Percentiles rank a stretch among this genome's conserved stretches.
phyloP scores from a whole-genome alignment of 257 asterid species.

The Solanum virginianum region DNA sequence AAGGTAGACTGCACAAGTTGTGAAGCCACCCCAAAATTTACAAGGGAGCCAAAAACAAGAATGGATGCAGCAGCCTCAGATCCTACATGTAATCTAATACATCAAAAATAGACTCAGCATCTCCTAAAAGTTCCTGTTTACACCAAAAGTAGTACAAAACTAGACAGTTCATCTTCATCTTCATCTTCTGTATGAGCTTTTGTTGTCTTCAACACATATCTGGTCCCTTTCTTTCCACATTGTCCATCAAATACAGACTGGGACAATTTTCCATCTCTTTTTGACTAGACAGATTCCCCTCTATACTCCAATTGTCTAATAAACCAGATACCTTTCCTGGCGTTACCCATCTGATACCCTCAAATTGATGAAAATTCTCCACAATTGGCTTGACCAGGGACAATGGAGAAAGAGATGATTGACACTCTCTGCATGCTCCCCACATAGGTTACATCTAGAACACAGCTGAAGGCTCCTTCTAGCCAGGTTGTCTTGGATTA shows the following conservation, averaged over 20 bases:
- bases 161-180: not conserved
- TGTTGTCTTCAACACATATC: not conserved
- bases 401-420: not conserved
- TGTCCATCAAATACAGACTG: not conserved
- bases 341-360: not conserved
- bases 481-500: not conserved
- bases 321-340: not conserved
- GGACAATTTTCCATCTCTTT: not conserved
- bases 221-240: not conserved
- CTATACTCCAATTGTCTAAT: not conserved
- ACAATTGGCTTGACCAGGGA: not conserved
- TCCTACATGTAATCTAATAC: not conserved
- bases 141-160: not conserved
- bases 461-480: not conserved
- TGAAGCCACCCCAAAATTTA: not conserved
- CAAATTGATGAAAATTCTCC: not conserved
- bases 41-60: not conserved
- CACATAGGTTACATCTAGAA: not conserved
- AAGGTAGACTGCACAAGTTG: not conserved
- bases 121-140: not conserved
- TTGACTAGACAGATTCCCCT: not conserved
- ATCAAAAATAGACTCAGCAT: not conserved
- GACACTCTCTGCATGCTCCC: not conserved
- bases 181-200: not conserved
- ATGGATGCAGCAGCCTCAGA: not conserved